Base-by-base conservation (phyloP, 768 basidiomycete genomes). In the Candolleomyces aberdarensis region DNA sequence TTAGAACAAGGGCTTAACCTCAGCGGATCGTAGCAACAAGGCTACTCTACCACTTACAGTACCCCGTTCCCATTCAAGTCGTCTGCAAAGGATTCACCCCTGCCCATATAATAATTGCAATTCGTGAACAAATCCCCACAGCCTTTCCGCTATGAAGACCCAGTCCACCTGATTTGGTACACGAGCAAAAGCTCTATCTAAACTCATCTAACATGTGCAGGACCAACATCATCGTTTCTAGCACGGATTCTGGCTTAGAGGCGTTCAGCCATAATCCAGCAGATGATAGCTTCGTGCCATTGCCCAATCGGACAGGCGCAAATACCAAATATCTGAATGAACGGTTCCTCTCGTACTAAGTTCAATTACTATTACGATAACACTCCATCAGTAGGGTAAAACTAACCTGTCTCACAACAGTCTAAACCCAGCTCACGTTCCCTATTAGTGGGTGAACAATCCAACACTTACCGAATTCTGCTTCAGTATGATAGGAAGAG, bases 401-500 rank as follows among this genome's bases (percentile, higher is more conserved):
- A 88, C 85, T 87, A 88, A 87, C 85, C 86, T 87, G 85, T 88
- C 86, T 86, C 85, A 87, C 83, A 82, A 87, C 81, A 83, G 85
- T 86, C 85, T 86, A 87, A 87, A 86, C 85, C 85, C 85, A 86
- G 85, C 85, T 85, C 85, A 85, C 81, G 80, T 85, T 87, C 84
- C 86, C 85, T 86, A 86, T 85, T 85, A 75, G 72, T 75, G 85
- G 85, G 85, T 87, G 85, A 87, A 87, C 84, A 85, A 86, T 87
- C 85, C 85, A 86, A 86, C 82, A 81, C 84, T 85, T 85, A 85
- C 83, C 81, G 82, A 86, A 85, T 86, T 86, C 83, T 86, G 84
- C 85, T 85, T 86, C 82, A 80, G 83, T 85, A 86, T 86, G 84
- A 86, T 86, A 86, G 85, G 85, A 85, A 86, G 85, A 86, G 85